Conservation (phyloP, 1,284 basidiomycete genomes). For the Amylostereum chailletii region DNA sequence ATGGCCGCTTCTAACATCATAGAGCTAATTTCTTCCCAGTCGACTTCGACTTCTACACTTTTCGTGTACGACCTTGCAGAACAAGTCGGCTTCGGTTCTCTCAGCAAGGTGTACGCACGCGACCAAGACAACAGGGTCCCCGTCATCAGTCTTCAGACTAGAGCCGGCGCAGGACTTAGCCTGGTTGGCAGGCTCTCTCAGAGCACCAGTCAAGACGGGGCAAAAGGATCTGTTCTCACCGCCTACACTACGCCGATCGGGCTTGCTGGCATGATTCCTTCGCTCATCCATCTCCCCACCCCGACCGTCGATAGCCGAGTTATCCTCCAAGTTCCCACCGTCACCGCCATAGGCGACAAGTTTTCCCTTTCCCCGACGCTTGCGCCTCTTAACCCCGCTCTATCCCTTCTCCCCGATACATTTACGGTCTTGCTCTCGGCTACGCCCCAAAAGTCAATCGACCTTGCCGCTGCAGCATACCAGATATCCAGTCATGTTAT, state of each 20-base stretch:
- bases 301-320: slow-evolving; percentile 58
- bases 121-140: slow-evolving; percentile 31
- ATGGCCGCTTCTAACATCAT: slow-evolving; percentile 50
- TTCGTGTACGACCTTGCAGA: slow-evolving; percentile 79
- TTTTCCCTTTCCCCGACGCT: slow-evolving; percentile 68
- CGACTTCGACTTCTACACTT: slow-evolving; percentile 49
- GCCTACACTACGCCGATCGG: slow-evolving; percentile 73
- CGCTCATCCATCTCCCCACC: slow-evolving; percentile 55
- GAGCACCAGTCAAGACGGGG: slow-evolving; percentile 59
- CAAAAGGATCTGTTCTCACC: slow-evolving; percentile 52
- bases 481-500: slow-evolving; percentile 58
- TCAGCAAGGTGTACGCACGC: slow-evolving; percentile 52
- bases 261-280: slow-evolving; percentile 69
- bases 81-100: slow-evolving; percentile 66
- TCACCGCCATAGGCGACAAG: slow-evolving; percentile 55
- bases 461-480: slow-evolving; percentile 66
- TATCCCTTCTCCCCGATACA: slow-evolving; percentile 56
- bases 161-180: slow-evolving; percentile 78
- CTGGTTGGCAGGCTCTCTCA: slow-evolving; percentile 78
- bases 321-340: slow-evolving; percentile 70
- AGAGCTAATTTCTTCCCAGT: slow-evolving; percentile 55
- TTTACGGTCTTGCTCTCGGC: slow-evolving; percentile 78
- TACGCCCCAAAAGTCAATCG: slow-evolving; percentile 69
- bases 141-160: slow-evolving; percentile 74
- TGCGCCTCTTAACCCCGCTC: slow-evolving; percentile 52